A percentile compares a stretch with the other conserved stretches of the same genome.
These are phyloP conservation scores for Fomitopsis pinicola DNA, from an alignment of 1,284 basidiomycete genomes.

Conservation along the genomic window DNA sequence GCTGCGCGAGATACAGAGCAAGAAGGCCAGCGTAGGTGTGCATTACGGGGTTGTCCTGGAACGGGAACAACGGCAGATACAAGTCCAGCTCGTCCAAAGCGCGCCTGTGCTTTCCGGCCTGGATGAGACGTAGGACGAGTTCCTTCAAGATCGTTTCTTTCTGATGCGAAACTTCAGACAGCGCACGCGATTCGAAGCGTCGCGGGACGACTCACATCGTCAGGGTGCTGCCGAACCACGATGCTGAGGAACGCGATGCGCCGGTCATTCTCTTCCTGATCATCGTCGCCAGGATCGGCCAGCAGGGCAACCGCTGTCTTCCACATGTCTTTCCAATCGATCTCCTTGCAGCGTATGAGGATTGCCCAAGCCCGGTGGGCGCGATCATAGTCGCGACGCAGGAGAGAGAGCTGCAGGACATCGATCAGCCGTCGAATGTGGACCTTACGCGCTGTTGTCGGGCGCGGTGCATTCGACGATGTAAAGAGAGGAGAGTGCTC, in stretches of 20 bases:
- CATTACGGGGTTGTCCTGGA: constrained; percentile 72
- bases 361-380: constrained; percentile 78
- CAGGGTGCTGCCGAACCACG: constrained; percentile 64
- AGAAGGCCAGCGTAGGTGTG: constrained; percentile 82
- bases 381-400: constrained; percentile 60
- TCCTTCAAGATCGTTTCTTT: constrained; percentile 73
- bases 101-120: constrained; percentile 50
- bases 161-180: constrained; percentile 34
- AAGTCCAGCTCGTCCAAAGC: constrained; percentile 84
- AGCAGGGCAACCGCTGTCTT: constrained; percentile 61
- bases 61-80: constrained; percentile 85
- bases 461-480: constrained; percentile 40
- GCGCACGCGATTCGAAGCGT: neutral
- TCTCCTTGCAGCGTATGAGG: constrained; percentile 78
- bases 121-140: constrained; percentile 63
- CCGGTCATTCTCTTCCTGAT: constrained; percentile 26
- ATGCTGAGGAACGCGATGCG: constrained; percentile 58
- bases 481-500: constrained; percentile 51
- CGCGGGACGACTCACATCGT: constrained; percentile 45
- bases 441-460: constrained; percentile 52
- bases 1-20: constrained; percentile 56
- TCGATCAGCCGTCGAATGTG: constrained; percentile 75
- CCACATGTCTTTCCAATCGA: constrained; percentile 78
- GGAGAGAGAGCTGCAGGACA: constrained; percentile 69
- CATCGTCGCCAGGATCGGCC: constrained; percentile 23